These are phyloP conservation scores for Phytophthora podocarpi DNA, from an alignment of 352 stramenopile genomes.

Conservation along the genomic window DNA sequence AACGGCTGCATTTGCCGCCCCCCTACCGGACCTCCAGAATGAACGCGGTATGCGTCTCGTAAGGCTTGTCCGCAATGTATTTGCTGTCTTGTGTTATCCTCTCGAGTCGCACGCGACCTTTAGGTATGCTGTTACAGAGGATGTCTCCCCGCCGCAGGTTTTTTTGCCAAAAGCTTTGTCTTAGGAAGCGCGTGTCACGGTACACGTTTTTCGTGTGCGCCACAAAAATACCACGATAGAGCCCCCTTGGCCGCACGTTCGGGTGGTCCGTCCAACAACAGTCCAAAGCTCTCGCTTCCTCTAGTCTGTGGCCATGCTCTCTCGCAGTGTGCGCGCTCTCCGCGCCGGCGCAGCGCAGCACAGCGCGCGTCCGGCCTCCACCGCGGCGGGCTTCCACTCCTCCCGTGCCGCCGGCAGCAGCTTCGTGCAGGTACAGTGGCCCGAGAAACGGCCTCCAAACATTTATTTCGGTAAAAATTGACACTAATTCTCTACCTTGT, in stretches of 20 bases:
- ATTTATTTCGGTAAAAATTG: background rate
- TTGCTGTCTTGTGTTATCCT: too few species aligned
- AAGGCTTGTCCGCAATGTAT: too few species aligned
- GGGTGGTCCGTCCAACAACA: conserved; percentile 13
- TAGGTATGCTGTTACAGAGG: too few species aligned
- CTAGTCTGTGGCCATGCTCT: conserved; percentile 61
- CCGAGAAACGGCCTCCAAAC: conserved; percentile 1
- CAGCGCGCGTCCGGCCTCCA: conserved; percentile 11
- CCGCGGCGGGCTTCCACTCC: conserved; percentile 47
- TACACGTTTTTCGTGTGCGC: conserved; percentile 5
- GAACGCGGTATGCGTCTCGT: too few species aligned
- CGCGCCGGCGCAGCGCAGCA: conserved; percentile 34
- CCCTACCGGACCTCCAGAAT: background rate
- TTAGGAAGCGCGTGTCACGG: background rate
- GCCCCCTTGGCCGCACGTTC: conserved; percentile 10
- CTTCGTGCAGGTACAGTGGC: conserved; percentile 40
- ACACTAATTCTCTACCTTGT: conserved; percentile 4
- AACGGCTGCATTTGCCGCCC: background rate
- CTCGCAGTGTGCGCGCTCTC: conserved; percentile 60
- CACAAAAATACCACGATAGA: background rate
- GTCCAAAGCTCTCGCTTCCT: conserved; percentile 22
- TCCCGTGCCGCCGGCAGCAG: conserved; percentile 46
- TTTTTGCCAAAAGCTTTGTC: too few species aligned
- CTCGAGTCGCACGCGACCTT: too few species aligned
- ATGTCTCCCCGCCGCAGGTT: too few species aligned